These are phyloP conservation scores for Nannochloropsis gaditana DNA, from an alignment of 108 stramenopile species.

Conservation along the genomic window DNA sequence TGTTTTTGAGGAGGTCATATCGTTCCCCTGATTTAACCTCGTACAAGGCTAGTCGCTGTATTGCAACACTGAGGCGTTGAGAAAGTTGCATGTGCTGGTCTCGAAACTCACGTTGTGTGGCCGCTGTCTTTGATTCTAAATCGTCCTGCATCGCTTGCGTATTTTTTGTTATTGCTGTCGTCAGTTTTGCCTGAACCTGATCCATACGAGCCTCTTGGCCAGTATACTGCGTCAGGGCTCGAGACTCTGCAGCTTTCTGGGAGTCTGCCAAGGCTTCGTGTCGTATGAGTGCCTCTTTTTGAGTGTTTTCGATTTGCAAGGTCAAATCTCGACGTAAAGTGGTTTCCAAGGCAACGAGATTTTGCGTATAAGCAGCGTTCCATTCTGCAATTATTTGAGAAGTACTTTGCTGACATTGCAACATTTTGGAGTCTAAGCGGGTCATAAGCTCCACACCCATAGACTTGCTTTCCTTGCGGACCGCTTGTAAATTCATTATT, in stretches of 20 bases:
- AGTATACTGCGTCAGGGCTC: background rate
- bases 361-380: background rate
- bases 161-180: background rate
- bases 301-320: background rate
- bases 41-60: conserved; percentile 1
- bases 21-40: conserved; percentile 3
- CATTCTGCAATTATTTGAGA: background rate
- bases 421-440: background rate
- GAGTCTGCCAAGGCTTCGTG: background rate
- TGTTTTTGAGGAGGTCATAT: background rate
- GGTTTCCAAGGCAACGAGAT: background rate
- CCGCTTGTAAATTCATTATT: background rate
- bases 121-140: conserved; percentile 12
- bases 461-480: background rate
- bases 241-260: background rate
- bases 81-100: background rate
- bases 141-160: background rate
- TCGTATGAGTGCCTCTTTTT: background rate
- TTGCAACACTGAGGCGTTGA: background rate
- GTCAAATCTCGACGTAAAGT: background rate
- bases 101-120: background rate
- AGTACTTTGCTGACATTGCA: background rate
- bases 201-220: background rate
- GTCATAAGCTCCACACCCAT: background rate
- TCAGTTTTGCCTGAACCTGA: background rate